These are phyloP conservation scores for Kwoniella mangroviensis DNA, from an alignment of 768 basidiomycete genomes.

Conservation along the genomic window DNA sequence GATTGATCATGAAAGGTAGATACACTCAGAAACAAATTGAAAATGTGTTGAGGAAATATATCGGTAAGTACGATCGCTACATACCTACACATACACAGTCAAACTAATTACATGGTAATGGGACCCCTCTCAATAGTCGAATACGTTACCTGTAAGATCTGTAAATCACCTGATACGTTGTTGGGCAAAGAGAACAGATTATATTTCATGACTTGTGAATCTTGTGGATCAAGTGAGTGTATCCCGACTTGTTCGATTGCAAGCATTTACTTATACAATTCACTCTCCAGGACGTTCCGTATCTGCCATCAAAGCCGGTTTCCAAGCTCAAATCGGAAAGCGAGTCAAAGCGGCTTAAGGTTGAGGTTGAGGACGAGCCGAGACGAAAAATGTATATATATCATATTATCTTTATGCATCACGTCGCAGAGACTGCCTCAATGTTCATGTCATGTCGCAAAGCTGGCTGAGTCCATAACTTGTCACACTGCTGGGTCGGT, in stretches of 20 bases:
- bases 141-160: slow-evolving; percentile 99
- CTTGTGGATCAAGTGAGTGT: slow-evolving; percentile 55
- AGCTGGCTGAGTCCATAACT: no score
- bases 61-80: slow-evolving; percentile 66
- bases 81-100: no score
- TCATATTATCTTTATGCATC: not conserved
- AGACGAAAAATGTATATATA: slow-evolving; percentile 9
- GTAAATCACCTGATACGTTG: slow-evolving; percentile 97
- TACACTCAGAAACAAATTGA: slow-evolving; percentile 99
- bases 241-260: no score
- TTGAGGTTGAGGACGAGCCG: not conserved
- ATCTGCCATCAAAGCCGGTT: slow-evolving; percentile 96
- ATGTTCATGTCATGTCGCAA: not conserved
- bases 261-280: no score
- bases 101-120: no score
- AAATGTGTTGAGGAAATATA: slow-evolving; percentile 93
- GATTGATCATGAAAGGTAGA: slow-evolving; percentile 94
- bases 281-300: slow-evolving; percentile 71
- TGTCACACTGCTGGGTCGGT: no score
- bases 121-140: slow-evolving; percentile 66
- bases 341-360: slow-evolving; percentile 51
- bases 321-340: slow-evolving; percentile 77
- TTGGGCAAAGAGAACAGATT: slow-evolving; percentile 98
- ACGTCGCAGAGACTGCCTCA: not conserved
- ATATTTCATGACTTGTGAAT: slow-evolving; percentile 72